Base-by-base conservation (phyloP, 345 rosid genomes). In the Bruguiera parviflora region DNA sequence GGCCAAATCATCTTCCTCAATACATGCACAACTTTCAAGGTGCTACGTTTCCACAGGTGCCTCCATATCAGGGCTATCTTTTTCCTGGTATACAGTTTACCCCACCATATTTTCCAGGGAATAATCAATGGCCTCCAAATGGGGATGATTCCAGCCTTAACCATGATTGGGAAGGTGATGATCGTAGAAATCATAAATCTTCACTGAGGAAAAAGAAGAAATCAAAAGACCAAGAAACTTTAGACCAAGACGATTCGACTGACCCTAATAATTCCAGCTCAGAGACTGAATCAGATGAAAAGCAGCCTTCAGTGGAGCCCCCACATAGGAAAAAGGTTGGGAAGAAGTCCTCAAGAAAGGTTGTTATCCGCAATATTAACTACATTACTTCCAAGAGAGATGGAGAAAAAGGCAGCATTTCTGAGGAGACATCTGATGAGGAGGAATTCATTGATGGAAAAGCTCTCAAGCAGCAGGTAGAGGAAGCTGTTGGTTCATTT, bases 351-450 rank as follows among this genome's bases (percentile, higher is more conserved):
- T 95, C 97, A 4, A 85, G 93, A 70, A 92, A 83, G 83, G 97
- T 95, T 19, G 96, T 95, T 29, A 95, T 95, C 61, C 94, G 94
- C 71, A 95, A 95, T 73, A 95, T 95, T 65, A 95, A 95, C 77
- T 95, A 95, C 80, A 90, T 95, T 55, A 85, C 99, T 67, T 91
- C 97, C 3, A 84, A 81, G 78, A 86, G 87, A 70, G 87, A 89
- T 69, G 95, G 88, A 72, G 86, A 81, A 20, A 87, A 67, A 55
- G 86, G 66, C 28, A 81, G 84, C 33, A 61, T 69, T 58, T 85
- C 90, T 0, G 91, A 87, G 61, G 89, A 78, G 51, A 84, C 81
- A 60, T 86, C 84, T 22, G 90, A 86, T 27, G 93, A 85, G 57
- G 92, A 80, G 58, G 94, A 80, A 37, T 83, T 79, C 75, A 79